Evolutionary conservation across 257 asterid genomes (phyloP).

Genomic region (Fraxinus pennsylvanica): DNA sequence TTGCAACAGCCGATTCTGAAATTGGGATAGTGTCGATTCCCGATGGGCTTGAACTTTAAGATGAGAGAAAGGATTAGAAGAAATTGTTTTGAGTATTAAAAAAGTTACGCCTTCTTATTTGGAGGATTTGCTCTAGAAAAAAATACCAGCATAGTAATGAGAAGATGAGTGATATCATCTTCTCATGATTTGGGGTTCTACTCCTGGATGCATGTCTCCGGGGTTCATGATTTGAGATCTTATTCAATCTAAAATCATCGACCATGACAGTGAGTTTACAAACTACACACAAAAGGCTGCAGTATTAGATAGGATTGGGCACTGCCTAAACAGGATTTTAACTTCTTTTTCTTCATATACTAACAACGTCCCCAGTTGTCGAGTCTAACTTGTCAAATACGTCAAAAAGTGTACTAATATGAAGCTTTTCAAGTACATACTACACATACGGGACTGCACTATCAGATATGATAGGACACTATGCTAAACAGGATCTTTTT

Average conservation of each 20-base stretch:
- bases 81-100: slow-evolving; percentile 31
- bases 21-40: slow-evolving; percentile 37
- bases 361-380: too few species aligned
- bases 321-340: too few species aligned
- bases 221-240: slow-evolving; percentile 39
- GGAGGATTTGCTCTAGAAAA: slow-evolving; percentile 33
- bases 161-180: slow-evolving; percentile 40
- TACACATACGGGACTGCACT: too few species aligned
- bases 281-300: too few species aligned
- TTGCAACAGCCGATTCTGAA: slow-evolving; percentile 15
- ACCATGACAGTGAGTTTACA: slow-evolving; percentile 36
- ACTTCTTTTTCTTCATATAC: too few species aligned
- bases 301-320: not conserved
- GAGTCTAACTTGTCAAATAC: too few species aligned
- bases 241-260: slow-evolving; percentile 30
- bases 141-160: not conserved
- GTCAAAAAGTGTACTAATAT: too few species aligned
- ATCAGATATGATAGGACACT: too few species aligned
- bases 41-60: slow-evolving; percentile 38
- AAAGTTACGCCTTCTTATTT: slow-evolving; percentile 38
- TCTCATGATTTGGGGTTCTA: slow-evolving; percentile 40
- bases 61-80: slow-evolving; percentile 33
- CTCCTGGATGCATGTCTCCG: slow-evolving; percentile 47
- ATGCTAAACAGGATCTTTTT: too few species aligned
- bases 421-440: too few species aligned